Base-by-base conservation (phyloP, 2,329 filamentous ascomycete genomes). In the Thermoascus crustaceus region DNA sequence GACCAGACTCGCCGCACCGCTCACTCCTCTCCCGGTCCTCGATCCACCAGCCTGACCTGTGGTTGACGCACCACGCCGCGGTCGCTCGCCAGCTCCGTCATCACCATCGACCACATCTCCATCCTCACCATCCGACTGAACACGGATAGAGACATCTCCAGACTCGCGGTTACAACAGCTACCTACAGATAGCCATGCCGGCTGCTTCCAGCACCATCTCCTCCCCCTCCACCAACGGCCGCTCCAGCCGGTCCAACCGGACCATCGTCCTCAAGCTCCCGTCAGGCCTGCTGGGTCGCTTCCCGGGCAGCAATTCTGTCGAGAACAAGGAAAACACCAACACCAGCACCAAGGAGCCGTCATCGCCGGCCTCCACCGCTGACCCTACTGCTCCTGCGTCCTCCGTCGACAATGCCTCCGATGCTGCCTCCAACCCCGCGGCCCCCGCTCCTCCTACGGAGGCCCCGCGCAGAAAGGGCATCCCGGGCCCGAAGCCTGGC, bases 401-500 rank as follows among this genome's bases (percentile, higher is more conserved):
- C 4, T 63, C 61, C 5, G 54, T 58, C 21, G 64, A 66, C 45
- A 59, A 60, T 45, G 60, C 52, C 13, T 64, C 61, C 19, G 61
- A 65, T 43, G 52, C 53, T 30, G 54, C 48, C 22, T 63, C 60
- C 24, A 63, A n/a, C n/a, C n/a, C n/a, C n/a, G n/a, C 61, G 5
- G 55, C 60, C n/a, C 58, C 57, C 34, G 52, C 53, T 8, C 65
- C 66, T 10, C 52, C 49, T 38, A 53, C 45, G 30, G 58, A 54
- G 26, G 77, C 71, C 5, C 66, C 71, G 8, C 87, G 85, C 69
- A 86, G 85, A 68, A 88, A 88, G 62, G 80, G 80, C 21, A 68
- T 75, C 21, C 82, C 86, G 59, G 75, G 81, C 46, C 74, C 76
- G 14, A 82, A 82, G 49, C 70, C 75, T 24, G 76, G 71, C 37